Evolutionary conservation across 1,284 basidiomycete species (phyloP).

Genomic region (Trametes sp.): DNA sequence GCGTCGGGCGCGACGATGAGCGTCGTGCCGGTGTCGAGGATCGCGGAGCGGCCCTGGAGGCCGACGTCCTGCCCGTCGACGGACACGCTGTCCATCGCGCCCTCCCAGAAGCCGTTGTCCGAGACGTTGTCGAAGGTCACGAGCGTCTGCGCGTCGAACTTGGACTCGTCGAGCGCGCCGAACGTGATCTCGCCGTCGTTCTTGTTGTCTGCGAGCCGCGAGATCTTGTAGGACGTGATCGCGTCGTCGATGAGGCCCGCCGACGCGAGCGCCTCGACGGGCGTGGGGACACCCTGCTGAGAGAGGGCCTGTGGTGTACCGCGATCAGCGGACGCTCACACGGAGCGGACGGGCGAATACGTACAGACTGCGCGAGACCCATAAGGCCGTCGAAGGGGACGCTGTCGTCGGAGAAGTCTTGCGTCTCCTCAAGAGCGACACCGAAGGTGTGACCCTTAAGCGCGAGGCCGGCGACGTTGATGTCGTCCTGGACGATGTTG

Average conservation of each 20-base stretch:
- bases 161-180: conserved; percentile 77
- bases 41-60: conserved; percentile 68
- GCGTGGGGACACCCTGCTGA: conserved; percentile 71
- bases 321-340: conserved; percentile 5
- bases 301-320: conserved; percentile 59
- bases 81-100: conserved; percentile 61
- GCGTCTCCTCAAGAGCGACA: conserved; percentile 67
- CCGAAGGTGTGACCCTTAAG: conserved; percentile 78
- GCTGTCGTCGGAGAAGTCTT: conserved; percentile 62
- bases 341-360: conserved; percentile 31
- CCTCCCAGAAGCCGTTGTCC: conserved; percentile 81
- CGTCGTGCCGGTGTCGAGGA: conserved; percentile 84
- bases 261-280: conserved; percentile 75
- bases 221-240: conserved; percentile 85
- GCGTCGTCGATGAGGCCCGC: conserved; percentile 68
- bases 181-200: conserved; percentile 88
- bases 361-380: conserved; percentile 79
- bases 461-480: conserved; percentile 71
- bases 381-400: conserved; percentile 84
- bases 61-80: conserved; percentile 63
- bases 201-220: conserved; percentile 73
- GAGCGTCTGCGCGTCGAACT: conserved; percentile 65
- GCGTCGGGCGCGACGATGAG: conserved; percentile 64
- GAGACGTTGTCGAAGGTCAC: conserved; percentile 69
- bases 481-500: conserved; percentile 69